Base-by-base conservation (phyloP, 1,284 basidiomycete species). In the Xanthoconium separans region DNA sequence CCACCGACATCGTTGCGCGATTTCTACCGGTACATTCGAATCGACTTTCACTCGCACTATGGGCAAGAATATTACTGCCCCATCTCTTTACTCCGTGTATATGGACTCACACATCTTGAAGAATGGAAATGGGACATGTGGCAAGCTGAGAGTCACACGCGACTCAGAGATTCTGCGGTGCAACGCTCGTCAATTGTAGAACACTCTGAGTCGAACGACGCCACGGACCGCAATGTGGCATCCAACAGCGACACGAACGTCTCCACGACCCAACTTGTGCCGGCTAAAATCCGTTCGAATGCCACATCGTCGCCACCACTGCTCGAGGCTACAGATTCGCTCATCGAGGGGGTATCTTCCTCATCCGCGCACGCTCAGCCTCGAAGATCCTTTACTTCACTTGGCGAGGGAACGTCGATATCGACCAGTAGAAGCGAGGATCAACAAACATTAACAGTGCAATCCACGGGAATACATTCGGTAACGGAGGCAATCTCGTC, bases 11-110 rank as follows among this genome's bases (percentile, higher is more conserved):
- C 81, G 31, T 75, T 83, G 64, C 82, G 76, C 13, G 89, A 89
- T 58, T 97, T 98, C 70, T 95, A 95, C 69, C 89, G 95, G 18
- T 98, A 91, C 69, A 84, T 99, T 45, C 88, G 96, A 6, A 87
- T 99, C 67, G 95, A 98, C 71, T 98, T 99, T 68, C 83, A 90
- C 47, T 90, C 93, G 0, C 90, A 95, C 68, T 99, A 97, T 63
- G 93, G 95, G 18, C 90, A 84, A 63, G 97, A 99, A 72, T 98
- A 90, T 73, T 99, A 96, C 69, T 99, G 96, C 65, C 96, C 96
- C 1, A 80, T 99, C 20, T 95, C 92, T 2, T 82, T 98, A 1
- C 80, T 99, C 29, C 87, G 95, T 31, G 94, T 98, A 1, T 98
- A 95, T 62, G 96, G 97, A 4, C 84, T 98, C 59, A 98, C 95